Evolutionary conservation across 2,329 filamentous ascomycete genomes (phyloP).

Genomic region (Diaporthe citriasiana): DNA sequence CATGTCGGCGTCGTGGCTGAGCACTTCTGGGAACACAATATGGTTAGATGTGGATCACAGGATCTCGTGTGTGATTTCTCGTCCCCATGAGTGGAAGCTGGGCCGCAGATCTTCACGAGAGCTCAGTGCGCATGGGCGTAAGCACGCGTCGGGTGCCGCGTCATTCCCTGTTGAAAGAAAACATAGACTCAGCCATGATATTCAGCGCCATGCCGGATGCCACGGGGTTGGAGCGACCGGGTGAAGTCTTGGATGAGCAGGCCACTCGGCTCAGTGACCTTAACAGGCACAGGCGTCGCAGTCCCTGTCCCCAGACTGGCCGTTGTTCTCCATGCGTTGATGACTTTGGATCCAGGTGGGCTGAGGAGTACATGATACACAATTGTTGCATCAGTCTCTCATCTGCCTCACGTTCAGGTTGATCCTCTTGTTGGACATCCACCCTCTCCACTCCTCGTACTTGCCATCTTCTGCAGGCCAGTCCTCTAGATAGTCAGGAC

Average conservation of each 20-base stretch:
- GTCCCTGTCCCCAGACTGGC: neutral
- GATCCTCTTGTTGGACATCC: slow-evolving; percentile 90
- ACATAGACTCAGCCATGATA: neutral
- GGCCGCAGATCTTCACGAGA: neutral
- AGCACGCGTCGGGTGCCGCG: slow-evolving; percentile 5
- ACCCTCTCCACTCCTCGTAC: slow-evolving; percentile 82
- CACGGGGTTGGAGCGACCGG: neutral
- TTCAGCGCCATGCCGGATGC: neutral
- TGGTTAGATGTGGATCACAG: neutral
- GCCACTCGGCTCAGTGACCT: neutral
- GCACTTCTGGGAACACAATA: neutral
- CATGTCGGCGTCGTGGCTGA: slow-evolving; percentile 15
- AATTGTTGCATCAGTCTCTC: slow-evolving; percentile 61
- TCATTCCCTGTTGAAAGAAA: neutral
- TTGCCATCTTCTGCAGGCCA: slow-evolving; percentile 76
- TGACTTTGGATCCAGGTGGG: neutral
- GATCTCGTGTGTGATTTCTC: neutral
- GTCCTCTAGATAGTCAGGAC: slow-evolving; percentile 78
- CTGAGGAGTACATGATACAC: no score
- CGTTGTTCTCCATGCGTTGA: neutral
- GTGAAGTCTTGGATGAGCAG: neutral
- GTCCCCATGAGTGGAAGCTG: neutral
- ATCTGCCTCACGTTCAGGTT: slow-evolving; percentile 96
- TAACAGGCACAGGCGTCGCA: neutral
- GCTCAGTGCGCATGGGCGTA: neutral